These are phyloP conservation scores for Neurospora sp. DNA, from an alignment of 495 filamentous ascomycete species.

Conservation along the genomic window DNA sequence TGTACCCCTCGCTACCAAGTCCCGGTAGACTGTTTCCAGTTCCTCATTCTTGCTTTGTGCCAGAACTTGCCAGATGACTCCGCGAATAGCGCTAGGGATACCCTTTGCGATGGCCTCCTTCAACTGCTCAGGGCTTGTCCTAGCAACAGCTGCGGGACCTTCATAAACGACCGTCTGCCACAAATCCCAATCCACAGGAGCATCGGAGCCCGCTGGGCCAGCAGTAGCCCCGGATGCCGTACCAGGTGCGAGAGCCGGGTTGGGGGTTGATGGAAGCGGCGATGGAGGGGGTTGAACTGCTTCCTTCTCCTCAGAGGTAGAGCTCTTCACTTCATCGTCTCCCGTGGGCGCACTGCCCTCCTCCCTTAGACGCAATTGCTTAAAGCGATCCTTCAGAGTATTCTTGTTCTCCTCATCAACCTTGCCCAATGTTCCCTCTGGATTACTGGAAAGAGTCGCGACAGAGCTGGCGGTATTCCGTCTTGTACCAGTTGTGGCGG, in stretches of 20 bases:
- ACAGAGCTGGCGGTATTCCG: slow-evolving; percentile 69
- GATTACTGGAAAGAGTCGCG: slow-evolving; percentile 62
- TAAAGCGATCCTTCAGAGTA: slow-evolving; percentile 79
- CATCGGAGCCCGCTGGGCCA: slow-evolving; percentile 55
- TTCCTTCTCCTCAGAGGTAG: slow-evolving; percentile 46
- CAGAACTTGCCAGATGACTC: slow-evolving; percentile 95
- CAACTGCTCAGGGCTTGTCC: slow-evolving; percentile 77
- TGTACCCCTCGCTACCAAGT: slow-evolving; percentile 70
- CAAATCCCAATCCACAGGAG: slow-evolving; percentile 87
- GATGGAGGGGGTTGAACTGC: slow-evolving; percentile 33
- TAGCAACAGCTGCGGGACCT: slow-evolving; percentile 74
- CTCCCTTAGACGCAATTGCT: slow-evolving; percentile 68
- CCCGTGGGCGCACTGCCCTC: slow-evolving; percentile 51
- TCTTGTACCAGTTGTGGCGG: slow-evolving; percentile 22
- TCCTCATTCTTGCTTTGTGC: slow-evolving; percentile 89
- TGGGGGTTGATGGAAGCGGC: slow-evolving; percentile 41
- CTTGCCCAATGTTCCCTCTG: slow-evolving; percentile 60
- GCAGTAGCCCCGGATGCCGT: slow-evolving; percentile 69
- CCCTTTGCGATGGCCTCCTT: slow-evolving; percentile 85
- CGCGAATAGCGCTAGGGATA: slow-evolving; percentile 88
- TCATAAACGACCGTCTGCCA: slow-evolving; percentile 95
- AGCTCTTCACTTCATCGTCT: slow-evolving; percentile 34
- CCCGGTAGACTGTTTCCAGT: slow-evolving; percentile 76
- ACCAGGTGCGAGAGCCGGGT: slow-evolving; percentile 60
- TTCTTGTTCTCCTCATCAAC: slow-evolving; percentile 57